Base-by-base conservation (phyloP, 768 basidiomycete species). In the Leccinum subtestaceum region DNA sequence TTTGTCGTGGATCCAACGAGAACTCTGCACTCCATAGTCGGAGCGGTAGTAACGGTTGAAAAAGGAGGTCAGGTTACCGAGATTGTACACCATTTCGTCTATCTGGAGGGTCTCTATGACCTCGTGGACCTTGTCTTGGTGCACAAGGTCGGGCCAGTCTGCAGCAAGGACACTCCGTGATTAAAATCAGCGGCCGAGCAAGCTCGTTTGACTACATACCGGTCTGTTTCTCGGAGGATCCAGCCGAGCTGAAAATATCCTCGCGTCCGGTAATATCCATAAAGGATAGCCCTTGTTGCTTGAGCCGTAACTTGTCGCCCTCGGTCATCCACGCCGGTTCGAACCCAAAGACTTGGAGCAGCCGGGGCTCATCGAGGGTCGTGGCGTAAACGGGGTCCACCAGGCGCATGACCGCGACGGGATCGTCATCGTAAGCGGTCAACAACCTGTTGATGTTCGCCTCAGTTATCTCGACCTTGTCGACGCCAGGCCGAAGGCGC, bases 31-130 rank as follows among this genome's bases (percentile, higher is more conserved):
- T 49, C 80, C 79, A 53, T 73, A 72, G 10, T 73, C 57, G 6
- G 77, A 70, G 47, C 51, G 57, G 56, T 59, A 61, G 32, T 57
- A 57, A 4, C 58, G 63, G n/a, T 55, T 79, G 65, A 77, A 76
- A 70, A 78, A 79, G 15, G 74, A 65, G 1, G 78, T 77, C 25
- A 79, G 64, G 15, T 64, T 66, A 6, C 62, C 64, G 53, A 79
- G 72, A 59, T 76, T 71, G 8, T 68, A 52, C 50, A 76, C 67
- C 62, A 70, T 63, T 77, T 79, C 82, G 0, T 54, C 46, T 12
- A 47, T 25, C 4, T 57, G 49, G 9, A 67, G 19, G 17, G 12
- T 29, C 9, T 43, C 13, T 8, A 62, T 57, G 46, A 60, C 56
- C 3, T 46, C 5, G 17, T 25, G n/a, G 23, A 68, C 51, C 51